Base-by-base conservation (phyloP, 352 stramenopile species). In the Phytophthora hibernalis region DNA sequence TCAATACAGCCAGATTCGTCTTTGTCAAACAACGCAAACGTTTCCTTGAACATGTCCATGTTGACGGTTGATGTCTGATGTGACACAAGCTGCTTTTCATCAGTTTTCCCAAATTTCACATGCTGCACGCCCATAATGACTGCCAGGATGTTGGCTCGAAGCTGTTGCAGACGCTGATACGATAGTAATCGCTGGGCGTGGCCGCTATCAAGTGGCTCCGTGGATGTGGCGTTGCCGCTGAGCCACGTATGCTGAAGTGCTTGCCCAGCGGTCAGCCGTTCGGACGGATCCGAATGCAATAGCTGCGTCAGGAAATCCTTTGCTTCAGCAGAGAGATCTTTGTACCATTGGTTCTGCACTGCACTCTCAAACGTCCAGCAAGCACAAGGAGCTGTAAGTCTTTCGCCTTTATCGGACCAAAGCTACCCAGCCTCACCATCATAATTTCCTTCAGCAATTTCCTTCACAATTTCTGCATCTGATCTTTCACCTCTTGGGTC, bases 41-140 rank as follows among this genome's bases (percentile, higher is more conserved):
- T 85, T 51, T 91, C 83, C 68, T 80, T 87, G 67, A 91, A 93
- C 80, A 92, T 91, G 49, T 92, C 82, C 76, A 91, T 89, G 62
- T 93, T 93, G 40, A 90, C 71, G 2, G 81, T 91, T 15, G 77
- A 76, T 10, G 74, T 85, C 6, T 62, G 55, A 37, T 51, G 72
- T n/a, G 77, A 61, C 12, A 67, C 54, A 4, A 74, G 44, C 11
- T 76, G 51, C 3, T 58, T 65, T 42, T 62, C 43, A 40, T 28
- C 31, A 38, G 37, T 63, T 54, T 79, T 58, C 22, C 76, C 77
- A 26, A 90, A 76, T 51, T 89, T 89, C 5, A 65, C 62, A 21
- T 90, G 81, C 57, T 91, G 80, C 7, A 87, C 68, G 12, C 80
- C 72, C 76, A 94, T 87, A 50, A 92, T 75, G 24, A 94, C 85